Conservation (phyloP, 176 grass and related monocot genomes). For the Avena sativa region DNA sequence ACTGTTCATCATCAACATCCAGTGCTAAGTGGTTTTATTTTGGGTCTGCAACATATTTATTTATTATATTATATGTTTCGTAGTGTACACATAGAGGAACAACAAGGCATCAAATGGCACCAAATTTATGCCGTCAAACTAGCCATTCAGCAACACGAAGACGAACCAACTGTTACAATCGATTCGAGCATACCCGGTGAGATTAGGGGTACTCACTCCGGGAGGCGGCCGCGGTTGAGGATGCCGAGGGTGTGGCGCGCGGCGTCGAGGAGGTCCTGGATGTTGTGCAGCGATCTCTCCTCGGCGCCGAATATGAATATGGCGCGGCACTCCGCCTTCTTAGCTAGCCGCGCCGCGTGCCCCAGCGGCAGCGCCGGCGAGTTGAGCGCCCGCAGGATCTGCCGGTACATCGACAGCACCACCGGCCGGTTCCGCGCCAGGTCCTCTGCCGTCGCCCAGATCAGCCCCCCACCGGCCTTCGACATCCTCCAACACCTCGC, state of each 20-base stretch:
- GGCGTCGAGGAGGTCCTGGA: slow-evolving; percentile 73
- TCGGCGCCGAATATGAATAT: slow-evolving; percentile 86
- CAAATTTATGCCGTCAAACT: background rate
- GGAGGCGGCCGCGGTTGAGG: slow-evolving; percentile 76
- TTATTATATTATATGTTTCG: background rate
- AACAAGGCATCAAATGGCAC: background rate
- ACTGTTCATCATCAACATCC: background rate
- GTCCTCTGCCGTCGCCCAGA: slow-evolving; percentile 84
- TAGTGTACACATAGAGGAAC: slow-evolving; percentile 19
- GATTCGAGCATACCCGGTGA: slow-evolving; percentile 21
- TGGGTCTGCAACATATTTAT: background rate
- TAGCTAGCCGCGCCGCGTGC: slow-evolving; percentile 64
- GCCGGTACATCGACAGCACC: slow-evolving; percentile 79
- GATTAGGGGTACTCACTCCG: slow-evolving; percentile 34
- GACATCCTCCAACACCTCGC: slow-evolving; percentile 50
- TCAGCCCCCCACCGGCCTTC: slow-evolving; percentile 51
- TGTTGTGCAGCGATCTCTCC: slow-evolving; percentile 86
- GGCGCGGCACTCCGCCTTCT: slow-evolving; percentile 83
- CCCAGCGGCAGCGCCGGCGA: slow-evolving; percentile 70
- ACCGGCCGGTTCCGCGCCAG: slow-evolving; percentile 60
- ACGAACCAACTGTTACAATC: slow-evolving; percentile 1
- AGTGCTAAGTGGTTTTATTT: background rate
- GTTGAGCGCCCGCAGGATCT: slow-evolving; percentile 79
- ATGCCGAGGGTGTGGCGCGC: slow-evolving; percentile 69
- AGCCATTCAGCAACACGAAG: background rate